Percentiles rank a stretch among this genome's conserved stretches.
Conservation (phyloP, 1,139 yeast species). For the Kodamaea derodonti region DNA sequence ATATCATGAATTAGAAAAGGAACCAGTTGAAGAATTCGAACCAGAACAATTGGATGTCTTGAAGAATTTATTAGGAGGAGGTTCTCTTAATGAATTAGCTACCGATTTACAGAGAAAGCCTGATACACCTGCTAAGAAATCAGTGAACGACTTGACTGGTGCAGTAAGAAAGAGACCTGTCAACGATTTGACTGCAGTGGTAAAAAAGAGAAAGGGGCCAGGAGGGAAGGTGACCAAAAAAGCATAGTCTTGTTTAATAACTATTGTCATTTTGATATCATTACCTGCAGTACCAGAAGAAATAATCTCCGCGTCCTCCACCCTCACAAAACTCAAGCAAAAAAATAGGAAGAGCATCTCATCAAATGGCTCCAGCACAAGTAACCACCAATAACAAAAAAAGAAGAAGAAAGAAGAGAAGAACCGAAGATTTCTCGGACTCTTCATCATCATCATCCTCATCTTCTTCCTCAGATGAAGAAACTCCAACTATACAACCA, state of each 20-base stretch:
- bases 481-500: conserved; percentile 7
- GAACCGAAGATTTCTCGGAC: conserved; percentile 59
- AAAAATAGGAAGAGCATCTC: not conserved
- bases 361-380: conserved; percentile 12
- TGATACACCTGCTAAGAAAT: conserved; percentile 10
- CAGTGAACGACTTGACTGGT: conserved; percentile 35
- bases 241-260: too few species aligned
- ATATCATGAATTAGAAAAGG: conserved; percentile 51
- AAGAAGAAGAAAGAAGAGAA: conserved; percentile 70
- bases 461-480: conserved; percentile 21
- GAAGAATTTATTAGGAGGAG: conserved; percentile 59
- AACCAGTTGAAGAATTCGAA: conserved; percentile 48
- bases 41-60: conserved; percentile 57
- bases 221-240: conserved; percentile 6
- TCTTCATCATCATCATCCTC: conserved; percentile 47
- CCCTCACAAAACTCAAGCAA: too few species aligned
- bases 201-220: conserved; percentile 46
- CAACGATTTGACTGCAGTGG: conserved; percentile 55
- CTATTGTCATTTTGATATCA: too few species aligned
- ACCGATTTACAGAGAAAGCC: too few species aligned
- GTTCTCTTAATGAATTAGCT: conserved; percentile 18
- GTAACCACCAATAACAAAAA: conserved; percentile 18
- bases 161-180: conserved; percentile 38
- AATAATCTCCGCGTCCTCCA: too few species aligned
- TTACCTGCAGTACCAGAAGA: not conserved